A percentile compares a stretch with the other conserved stretches of the same genome.
Evolutionary conservation across 2,329 filamentous ascomycete species (phyloP).

Genomic region (Davidsoniella virescens): DNA sequence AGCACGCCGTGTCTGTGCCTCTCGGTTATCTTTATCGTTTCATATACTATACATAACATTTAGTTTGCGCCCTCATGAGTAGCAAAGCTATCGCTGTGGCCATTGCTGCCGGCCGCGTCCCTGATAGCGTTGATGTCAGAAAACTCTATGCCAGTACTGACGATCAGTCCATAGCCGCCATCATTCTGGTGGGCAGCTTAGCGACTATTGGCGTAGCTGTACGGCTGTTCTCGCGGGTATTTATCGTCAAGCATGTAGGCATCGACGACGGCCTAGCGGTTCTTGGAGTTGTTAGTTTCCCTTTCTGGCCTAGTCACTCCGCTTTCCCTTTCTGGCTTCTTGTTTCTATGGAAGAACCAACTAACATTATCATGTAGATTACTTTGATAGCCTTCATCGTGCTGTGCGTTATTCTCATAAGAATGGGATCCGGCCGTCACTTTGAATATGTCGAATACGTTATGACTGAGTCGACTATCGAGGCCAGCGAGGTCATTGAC

Average conservation of each 20-base stretch:
- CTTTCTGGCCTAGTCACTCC: background rate
- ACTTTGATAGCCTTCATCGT: conserved; percentile 27
- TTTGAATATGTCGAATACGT: conserved; percentile 31
- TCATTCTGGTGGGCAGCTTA: conserved; percentile 23
- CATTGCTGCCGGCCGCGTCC: conserved; percentile 22
- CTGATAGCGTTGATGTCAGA: conserved; percentile 19
- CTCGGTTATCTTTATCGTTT: too few relatives aligned
- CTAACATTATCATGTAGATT: conserved; percentile 16
- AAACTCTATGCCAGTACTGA: conserved; percentile 24
- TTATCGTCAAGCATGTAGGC: conserved; percentile 23
- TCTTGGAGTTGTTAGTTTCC: conserved; percentile 20
- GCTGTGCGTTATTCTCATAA: conserved; percentile 28
- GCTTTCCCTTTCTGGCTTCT: background rate
- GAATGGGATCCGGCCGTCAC: conserved; percentile 31
- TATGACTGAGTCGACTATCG: conserved; percentile 24
- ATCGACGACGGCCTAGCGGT: conserved; percentile 24
- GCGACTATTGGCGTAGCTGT: conserved; percentile 21
- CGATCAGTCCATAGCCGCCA: conserved; percentile 23
- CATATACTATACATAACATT: background rate
- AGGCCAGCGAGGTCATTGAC: conserved; percentile 30
- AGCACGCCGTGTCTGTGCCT: too few relatives aligned
- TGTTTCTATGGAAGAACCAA: background rate
- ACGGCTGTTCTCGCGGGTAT: conserved; percentile 21
- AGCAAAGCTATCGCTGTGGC: conserved; percentile 17
- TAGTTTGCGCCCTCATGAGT: conserved; percentile 1